phyloP scores from a whole-genome alignment of 176 grass and related monocot species.

The Phyllostachys edulis region DNA sequence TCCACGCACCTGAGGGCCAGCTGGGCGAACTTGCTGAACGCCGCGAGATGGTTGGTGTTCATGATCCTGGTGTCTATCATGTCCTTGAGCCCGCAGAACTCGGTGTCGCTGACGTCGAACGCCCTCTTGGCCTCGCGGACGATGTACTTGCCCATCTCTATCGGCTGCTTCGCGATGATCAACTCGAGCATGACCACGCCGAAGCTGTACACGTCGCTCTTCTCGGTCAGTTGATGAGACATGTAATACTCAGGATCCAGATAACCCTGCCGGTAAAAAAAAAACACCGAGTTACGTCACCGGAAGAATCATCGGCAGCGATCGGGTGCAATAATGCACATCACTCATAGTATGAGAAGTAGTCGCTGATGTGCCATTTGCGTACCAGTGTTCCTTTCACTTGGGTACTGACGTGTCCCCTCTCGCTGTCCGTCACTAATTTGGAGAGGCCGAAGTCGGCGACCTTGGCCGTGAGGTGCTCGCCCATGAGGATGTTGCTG shows the following conservation, averaged over 20 bases:
- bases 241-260: constrained; percentile 95
- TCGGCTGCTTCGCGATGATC: constrained; percentile 70
- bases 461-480: constrained; percentile 92
- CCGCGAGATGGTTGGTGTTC: constrained; percentile 53
- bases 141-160: constrained; percentile 89
- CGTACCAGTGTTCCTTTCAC: constrained; percentile 87
- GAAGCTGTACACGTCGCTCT: constrained; percentile 97
- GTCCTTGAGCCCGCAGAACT: constrained; percentile 77
- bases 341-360: not conserved
- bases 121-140: constrained; percentile 63
- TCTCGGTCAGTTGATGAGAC: constrained; percentile 83
- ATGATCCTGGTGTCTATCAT: constrained; percentile 64
- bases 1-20: constrained; percentile 69
- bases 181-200: constrained; percentile 96
- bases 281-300: not conserved
- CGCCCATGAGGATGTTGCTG: constrained; percentile 91
- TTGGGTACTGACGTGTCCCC: constrained; percentile 78
- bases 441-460: constrained; percentile 97
- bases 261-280: constrained; percentile 66
- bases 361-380: not conserved
- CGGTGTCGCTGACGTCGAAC: constrained; percentile 50
- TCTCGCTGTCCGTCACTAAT: constrained; percentile 67
- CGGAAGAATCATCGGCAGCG: not conserved
- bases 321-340: not conserved
- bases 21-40: constrained; percentile 74